A percentile compares a stretch with the other conserved stretches of the same genome.
Evolutionary conservation across 768 basidiomycete species (phyloP).

Genomic region (Steccherinum ochraceum): DNA sequence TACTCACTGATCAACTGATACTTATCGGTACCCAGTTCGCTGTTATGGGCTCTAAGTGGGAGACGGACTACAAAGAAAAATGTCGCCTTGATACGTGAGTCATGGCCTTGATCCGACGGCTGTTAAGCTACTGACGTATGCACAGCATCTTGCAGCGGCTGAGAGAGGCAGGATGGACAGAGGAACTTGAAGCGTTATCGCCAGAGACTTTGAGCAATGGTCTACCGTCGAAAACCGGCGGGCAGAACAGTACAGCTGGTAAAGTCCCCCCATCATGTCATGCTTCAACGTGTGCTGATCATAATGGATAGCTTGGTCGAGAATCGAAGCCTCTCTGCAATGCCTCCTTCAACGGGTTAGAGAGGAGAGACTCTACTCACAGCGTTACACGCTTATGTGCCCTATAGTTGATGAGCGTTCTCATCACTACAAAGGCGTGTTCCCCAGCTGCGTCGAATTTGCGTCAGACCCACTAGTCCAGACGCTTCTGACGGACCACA

Average conservation of each 20-base stretch:
- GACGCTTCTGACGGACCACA: neutral
- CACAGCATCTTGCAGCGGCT: conserved; percentile 1
- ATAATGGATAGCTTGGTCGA: neutral
- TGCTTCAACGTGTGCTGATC: no score
- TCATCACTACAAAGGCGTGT: neutral
- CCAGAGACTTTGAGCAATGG: neutral
- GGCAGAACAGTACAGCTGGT: neutral
- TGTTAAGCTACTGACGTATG: neutral
- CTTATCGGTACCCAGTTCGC: neutral
- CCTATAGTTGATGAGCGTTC: neutral
- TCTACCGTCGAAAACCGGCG: neutral
- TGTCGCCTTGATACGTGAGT: neutral
- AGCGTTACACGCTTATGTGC: neutral
- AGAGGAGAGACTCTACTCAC: neutral
- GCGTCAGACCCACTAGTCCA: neutral
- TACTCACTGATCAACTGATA: no score
- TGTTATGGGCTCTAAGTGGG: neutral
- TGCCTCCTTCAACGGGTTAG: neutral
- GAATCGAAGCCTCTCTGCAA: neutral
- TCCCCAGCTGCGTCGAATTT: neutral
- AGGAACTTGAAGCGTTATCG: neutral
- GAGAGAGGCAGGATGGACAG: neutral
- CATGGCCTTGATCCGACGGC: neutral
- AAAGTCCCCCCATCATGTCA: no score
- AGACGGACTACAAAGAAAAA: neutral